These are phyloP conservation scores for Alternaria postmessia DNA, from an alignment of 2,329 filamentous ascomycete genomes.

Conservation along the genomic window DNA sequence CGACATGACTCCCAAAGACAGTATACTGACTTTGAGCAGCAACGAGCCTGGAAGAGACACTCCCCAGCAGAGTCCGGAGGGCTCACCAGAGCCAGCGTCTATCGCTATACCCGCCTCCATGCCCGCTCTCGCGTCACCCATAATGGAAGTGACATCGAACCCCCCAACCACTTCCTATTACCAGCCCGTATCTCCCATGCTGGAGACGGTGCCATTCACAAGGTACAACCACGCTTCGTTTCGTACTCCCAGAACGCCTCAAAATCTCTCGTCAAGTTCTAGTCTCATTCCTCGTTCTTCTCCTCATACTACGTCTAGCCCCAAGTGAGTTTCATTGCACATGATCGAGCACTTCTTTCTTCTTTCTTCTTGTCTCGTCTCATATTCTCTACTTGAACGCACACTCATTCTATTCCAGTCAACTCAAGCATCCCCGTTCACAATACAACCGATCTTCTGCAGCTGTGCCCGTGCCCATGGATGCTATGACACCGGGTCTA, in stretches of 20 bases:
- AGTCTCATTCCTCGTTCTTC: constrained; percentile 43
- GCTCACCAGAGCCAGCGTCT: constrained; percentile 27
- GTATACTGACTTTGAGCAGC: constrained; percentile 32
- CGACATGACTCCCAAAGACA: neutral
- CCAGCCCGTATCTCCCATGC: constrained; percentile 33
- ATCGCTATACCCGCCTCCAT: constrained; percentile 23
- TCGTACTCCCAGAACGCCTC: constrained; percentile 51
- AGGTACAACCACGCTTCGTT: constrained; percentile 50
- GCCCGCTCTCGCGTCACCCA: constrained; percentile 24
- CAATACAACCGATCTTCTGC: constrained; percentile 21
- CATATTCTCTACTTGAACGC: neutral
- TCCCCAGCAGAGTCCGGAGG: constrained; percentile 35
- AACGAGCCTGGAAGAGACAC: constrained; percentile 40
- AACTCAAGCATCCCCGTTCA: constrained; percentile 28
- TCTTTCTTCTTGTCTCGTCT: constrained; percentile 2
- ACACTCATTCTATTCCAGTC: constrained; percentile 18
- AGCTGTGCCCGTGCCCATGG: constrained; percentile 29
- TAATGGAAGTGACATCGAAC: constrained; percentile 23
- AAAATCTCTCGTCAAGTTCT: constrained; percentile 38
- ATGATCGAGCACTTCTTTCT: constrained; percentile 20
- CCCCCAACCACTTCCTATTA: constrained; percentile 28
- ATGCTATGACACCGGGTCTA: constrained; percentile 25
- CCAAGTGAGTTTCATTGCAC: constrained; percentile 49
- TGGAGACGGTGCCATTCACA: constrained; percentile 38
- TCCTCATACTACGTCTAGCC: constrained; percentile 35